phyloP scores from a whole-genome alignment of 305 asterid genomes.

The Fraxinus albicans region DNA sequence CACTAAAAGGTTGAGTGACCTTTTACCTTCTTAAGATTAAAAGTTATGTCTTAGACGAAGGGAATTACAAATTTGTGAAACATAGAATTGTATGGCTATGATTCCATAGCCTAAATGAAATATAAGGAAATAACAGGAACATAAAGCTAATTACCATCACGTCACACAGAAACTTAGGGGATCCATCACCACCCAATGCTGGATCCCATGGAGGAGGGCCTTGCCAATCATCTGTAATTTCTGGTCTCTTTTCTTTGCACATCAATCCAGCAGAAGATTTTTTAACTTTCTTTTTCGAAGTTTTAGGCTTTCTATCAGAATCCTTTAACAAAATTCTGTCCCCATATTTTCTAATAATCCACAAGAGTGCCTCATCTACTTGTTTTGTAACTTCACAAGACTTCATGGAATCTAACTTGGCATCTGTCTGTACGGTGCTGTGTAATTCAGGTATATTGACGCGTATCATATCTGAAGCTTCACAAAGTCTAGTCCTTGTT shows the following conservation, averaged over 20 bases:
- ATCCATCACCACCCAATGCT: slow-evolving; percentile 74
- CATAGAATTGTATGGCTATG: not conserved
- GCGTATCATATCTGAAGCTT: slow-evolving; percentile 56
- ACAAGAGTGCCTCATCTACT: slow-evolving; percentile 41
- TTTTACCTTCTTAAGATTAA: not conserved
- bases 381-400: slow-evolving; percentile 25
- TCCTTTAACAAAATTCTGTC: slow-evolving; percentile 71
- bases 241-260: slow-evolving; percentile 34
- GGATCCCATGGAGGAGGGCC: slow-evolving; percentile 88
- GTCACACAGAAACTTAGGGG: slow-evolving; percentile 88
- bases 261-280: slow-evolving; percentile 39
- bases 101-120: not conserved
- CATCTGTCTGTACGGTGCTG: slow-evolving; percentile 28
- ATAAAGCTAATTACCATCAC: slow-evolving; percentile 60
- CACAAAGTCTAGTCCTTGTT: slow-evolving; percentile 43
- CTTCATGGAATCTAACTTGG: slow-evolving; percentile 34
- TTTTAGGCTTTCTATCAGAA: slow-evolving; percentile 68
- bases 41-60: not conserved
- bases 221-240: slow-evolving; percentile 58
- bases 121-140: not conserved
- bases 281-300: slow-evolving; percentile 60
- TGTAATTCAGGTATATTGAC: slow-evolving; percentile 35
- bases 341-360: slow-evolving; percentile 59
- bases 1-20: not conserved
- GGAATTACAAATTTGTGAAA: not conserved